Base-by-base conservation (phyloP, 352 stramenopile species). In the Phytophthora megakarya region DNA sequence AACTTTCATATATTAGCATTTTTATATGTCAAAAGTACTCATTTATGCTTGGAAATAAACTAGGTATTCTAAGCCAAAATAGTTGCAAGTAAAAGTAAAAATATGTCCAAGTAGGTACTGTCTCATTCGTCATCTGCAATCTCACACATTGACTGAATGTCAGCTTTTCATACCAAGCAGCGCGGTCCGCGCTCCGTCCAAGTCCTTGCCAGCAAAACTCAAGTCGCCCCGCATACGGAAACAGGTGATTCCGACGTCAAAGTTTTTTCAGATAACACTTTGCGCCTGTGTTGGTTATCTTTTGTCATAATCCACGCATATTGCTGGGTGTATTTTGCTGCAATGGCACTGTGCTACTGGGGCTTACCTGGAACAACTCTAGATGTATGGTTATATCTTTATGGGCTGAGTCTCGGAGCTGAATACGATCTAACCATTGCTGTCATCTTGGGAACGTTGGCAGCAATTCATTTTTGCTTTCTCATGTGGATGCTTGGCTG, bases 361-460 rank as follows among this genome's bases (percentile, higher is more conserved):
- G 38, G 46, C 5, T 46, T 71, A 15, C 63, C 63, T 12, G 43
- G 48, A 28, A 65, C 63, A 16, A 45, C 39, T 0, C 52, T 71
- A 21, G 55, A 66, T 38, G 32, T 51, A 12, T 72, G 64, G 46
- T 33, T 69, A 19, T 35, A 58, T 12, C 59, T 60, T 42, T 53
- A 53, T 21, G 47, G 30, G 0, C 18, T 73, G 13, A 50, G 58
- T 19, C 28, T 67, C 28, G 42, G 32, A 10, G 33, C 19, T 15
- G 13, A 61, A 16, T 15, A 63, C 21, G 55, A 72, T 39, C 18
- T 39, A 33, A 44, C 33, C 12, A 57, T 72, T 21, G 64, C 50
- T 2, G 18, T 56, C 9, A 40, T 64, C 1, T 39, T 64, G 23
- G 64, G 50, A 8, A 30, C 2, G 11, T 30, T 59, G 15, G 64